phyloP scores from a whole-genome alignment of 371 early-diverging fungal species.

The Lichtheimia ornata region DNA sequence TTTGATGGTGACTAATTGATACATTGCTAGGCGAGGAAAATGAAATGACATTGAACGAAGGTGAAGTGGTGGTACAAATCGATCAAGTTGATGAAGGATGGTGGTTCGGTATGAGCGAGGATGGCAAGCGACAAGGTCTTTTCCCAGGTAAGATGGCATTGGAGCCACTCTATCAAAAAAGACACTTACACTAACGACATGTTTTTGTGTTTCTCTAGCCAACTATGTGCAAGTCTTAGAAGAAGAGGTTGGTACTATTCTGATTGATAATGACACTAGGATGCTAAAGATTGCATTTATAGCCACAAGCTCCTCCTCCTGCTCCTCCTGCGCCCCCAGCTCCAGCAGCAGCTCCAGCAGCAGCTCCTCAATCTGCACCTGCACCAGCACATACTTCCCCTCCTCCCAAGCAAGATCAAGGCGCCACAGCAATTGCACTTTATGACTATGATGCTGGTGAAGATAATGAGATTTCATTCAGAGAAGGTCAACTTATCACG shows the following conservation, averaged over 20 bases:
- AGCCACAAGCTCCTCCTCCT: not conserved
- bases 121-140: slow-evolving; percentile 78
- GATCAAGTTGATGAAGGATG: slow-evolving; percentile 83
- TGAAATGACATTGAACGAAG: slow-evolving; percentile 85
- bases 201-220: slow-evolving; percentile 28
- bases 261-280: no score
- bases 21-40: slow-evolving; percentile 66
- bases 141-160: slow-evolving; percentile 69
- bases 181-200: not conserved
- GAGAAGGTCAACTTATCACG: slow-evolving; percentile 73
- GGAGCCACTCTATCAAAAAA: not conserved
- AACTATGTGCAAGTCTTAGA: slow-evolving; percentile 77
- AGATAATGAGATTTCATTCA: slow-evolving; percentile 86
- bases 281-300: not conserved
- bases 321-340: not conserved
- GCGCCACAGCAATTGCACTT: slow-evolving; percentile 62
- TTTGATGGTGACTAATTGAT: not conserved
- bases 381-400: slow-evolving; percentile 21
- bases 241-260: slow-evolving; percentile 9
- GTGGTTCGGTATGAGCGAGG: slow-evolving; percentile 85
- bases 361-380: slow-evolving; percentile 15
- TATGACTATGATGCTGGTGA: slow-evolving; percentile 90
- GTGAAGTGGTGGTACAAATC: slow-evolving; percentile 73
- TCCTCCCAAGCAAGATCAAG: slow-evolving; percentile 21
- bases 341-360: slow-evolving; percentile 10